These are phyloP conservation scores for Kalaharituber pfeilii DNA, from an alignment of 2,329 filamentous ascomycete genomes.

Conservation along the genomic window DNA sequence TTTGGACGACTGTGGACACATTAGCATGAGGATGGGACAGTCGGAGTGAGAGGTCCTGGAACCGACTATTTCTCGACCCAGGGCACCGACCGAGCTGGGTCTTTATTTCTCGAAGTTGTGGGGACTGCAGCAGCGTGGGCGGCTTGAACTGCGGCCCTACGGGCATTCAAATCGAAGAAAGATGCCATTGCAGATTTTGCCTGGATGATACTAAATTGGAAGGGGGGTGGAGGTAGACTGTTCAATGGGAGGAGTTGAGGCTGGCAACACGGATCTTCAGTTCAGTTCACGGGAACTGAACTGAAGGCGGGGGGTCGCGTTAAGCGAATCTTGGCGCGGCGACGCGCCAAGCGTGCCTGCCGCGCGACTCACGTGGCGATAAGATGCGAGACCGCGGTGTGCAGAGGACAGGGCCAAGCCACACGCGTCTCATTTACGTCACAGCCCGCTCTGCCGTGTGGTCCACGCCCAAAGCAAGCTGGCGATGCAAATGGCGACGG, in stretches of 20 bases:
- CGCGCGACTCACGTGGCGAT: too few species aligned
- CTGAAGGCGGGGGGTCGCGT: neutral
- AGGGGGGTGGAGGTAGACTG: too few species aligned
- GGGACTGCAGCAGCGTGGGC: conserved; percentile 42
- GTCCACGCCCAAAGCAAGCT: too few species aligned
- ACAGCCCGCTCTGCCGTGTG: too few species aligned
- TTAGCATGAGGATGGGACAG: neutral
- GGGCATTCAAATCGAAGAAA: conserved; percentile 92
- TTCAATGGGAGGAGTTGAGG: too few species aligned
- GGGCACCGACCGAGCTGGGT: conserved; percentile 33
- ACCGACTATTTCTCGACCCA: conserved; percentile 98
- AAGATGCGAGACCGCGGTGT: too few species aligned
- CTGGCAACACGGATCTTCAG: too few species aligned
- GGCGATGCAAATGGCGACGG: too few species aligned
- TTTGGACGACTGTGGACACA: conserved; percentile 59
- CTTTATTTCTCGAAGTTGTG: conserved; percentile 48
- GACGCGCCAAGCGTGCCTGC: too few species aligned
- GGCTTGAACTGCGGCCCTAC: conserved; percentile 56
- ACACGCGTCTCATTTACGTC: too few species aligned
- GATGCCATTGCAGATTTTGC: conserved; percentile 27
- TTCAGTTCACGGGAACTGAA: neutral
- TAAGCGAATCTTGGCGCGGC: neutral
- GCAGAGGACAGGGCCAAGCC: too few species aligned
- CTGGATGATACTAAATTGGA: too few species aligned
- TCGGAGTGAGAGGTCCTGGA: conserved; percentile 3